Base-by-base conservation (phyloP, 2,329 filamentous ascomycete species). In the Alternaria metachromatica region DNA sequence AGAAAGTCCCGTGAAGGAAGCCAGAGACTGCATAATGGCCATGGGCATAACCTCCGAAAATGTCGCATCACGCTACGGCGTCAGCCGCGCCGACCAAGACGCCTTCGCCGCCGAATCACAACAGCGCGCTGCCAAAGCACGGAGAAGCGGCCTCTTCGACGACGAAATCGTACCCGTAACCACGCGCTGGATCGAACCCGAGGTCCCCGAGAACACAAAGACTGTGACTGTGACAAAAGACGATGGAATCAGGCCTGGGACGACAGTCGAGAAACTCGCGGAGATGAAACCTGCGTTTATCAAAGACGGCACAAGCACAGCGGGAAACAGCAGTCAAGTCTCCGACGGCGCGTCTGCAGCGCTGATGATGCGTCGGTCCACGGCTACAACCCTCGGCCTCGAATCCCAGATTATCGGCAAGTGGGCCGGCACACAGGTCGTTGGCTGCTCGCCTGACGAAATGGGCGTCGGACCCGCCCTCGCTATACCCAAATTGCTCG, bases 21-120 rank as follows among this genome's bases (percentile, higher is more conserved):
- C 92, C 4, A 83, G 87, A 45, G 94, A 97, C 78, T 97, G 94
- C 78, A 88, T 97, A 77, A 96, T 97, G 94, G 89, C 90, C 71
- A 97, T 97, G 94, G 94, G 94, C 0, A 81, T 95, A 62, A 97
- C 94, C 12, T 90, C 89, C 6, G 94, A 97, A 84, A 97, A 97
- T 72, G 93, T 97, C 0, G 93, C 94, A 0, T 82, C 85, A 71
- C 83, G 94, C 50, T 96, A 97, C 76, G 87, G 87, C 10, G 88
- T 97, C 23, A 86, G 82, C 5, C 83, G 94, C 23, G 85, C 84
- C 3, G 93, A 96, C 66, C 94, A 97, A 82, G 94, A 97, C 76
- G 89, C 85, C 2, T 93, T 97, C 70, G 93, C 94, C 0, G 90
- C 89, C 4, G 83, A 88, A 69, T 92, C 89, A 20, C 94, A 97